Evolutionary conservation across 2,329 filamentous ascomycete species (phyloP).

Genomic region (Pseudocercospora crystallina): DNA sequence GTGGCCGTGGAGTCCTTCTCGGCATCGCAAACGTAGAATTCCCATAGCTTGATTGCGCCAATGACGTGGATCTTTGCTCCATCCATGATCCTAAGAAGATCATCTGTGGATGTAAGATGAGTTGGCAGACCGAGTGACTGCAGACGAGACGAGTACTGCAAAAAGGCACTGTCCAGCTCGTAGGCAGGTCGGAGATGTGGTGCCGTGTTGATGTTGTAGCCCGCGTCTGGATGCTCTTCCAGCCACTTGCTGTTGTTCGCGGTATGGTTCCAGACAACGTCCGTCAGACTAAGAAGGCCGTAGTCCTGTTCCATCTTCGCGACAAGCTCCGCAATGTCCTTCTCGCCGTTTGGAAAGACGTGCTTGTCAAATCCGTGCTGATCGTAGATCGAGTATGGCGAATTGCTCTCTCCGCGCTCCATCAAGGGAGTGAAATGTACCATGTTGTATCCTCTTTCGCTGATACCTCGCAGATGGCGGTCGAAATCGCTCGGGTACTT

Average conservation of each 20-base stretch:
- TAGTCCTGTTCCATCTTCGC: slow-evolving; percentile 80
- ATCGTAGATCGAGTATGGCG: slow-evolving; percentile 94
- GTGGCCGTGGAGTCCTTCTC: slow-evolving; percentile 68
- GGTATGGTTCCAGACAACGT: slow-evolving; percentile 98
- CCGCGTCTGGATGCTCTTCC: slow-evolving; percentile 88
- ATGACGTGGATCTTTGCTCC: slow-evolving; percentile 80
- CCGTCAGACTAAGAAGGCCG: slow-evolving; percentile 82
- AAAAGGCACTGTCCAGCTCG: slow-evolving; percentile 74
- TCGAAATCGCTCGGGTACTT: slow-evolving; percentile 88
- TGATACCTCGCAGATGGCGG: slow-evolving; percentile 82
- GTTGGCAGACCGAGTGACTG: slow-evolving; percentile 71
- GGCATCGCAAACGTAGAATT: slow-evolving; percentile 85
- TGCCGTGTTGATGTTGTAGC: slow-evolving; percentile 89
- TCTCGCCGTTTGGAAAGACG: slow-evolving; percentile 81
- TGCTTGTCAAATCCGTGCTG: slow-evolving; percentile 82
- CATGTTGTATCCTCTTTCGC: slow-evolving; percentile 95
- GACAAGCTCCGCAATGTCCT: slow-evolving; percentile 75
- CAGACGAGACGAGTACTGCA: slow-evolving; percentile 63
- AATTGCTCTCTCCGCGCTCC: slow-evolving; percentile 84
- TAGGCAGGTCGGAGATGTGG: slow-evolving; percentile 68
- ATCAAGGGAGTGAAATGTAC: slow-evolving; percentile 96
- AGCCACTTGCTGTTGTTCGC: slow-evolving; percentile 95
- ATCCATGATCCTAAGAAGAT: slow-evolving; percentile 79
- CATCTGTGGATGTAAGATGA: slow-evolving; percentile 66
- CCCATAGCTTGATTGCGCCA: slow-evolving; percentile 77